Percentiles rank a stretch among this genome's conserved stretches.
These are phyloP conservation scores for Hymenoscyphus occultus DNA, from an alignment of 2,329 filamentous ascomycete species.

Conservation along the genomic window DNA sequence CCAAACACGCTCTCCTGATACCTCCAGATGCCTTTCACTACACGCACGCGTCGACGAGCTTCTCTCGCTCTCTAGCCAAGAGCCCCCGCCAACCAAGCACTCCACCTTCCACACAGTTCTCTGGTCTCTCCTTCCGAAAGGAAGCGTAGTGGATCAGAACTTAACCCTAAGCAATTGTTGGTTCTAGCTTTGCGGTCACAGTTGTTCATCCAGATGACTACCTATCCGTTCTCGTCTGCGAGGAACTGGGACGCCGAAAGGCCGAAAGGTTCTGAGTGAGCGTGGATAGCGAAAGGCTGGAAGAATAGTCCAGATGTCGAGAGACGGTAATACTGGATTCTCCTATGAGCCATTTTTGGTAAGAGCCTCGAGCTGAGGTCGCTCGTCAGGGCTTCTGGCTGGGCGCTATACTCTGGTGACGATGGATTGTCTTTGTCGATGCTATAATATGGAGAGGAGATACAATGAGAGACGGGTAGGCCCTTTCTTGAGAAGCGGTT, in stretches of 20 bases:
- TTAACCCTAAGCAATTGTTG: constrained; percentile 89
- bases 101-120: constrained; percentile 77
- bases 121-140: constrained; percentile 68
- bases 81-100: constrained; percentile 53
- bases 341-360: constrained; percentile 72
- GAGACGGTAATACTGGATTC: constrained; percentile 51
- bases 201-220: constrained; percentile 72
- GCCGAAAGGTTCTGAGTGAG: constrained; percentile 49
- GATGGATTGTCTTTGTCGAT: constrained; percentile 53
- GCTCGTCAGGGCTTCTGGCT: constrained; percentile 71
- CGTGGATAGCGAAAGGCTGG: constrained; percentile 46
- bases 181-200: constrained; percentile 73
- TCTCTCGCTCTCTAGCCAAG: constrained; percentile 38
- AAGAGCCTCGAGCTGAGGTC: constrained; percentile 70
- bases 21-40: constrained; percentile 14
- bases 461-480: constrained; percentile 43
- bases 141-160: constrained; percentile 74
- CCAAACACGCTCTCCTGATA: constrained; percentile 24
- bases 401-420: constrained; percentile 64
- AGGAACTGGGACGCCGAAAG: constrained; percentile 36
- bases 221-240: constrained; percentile 33
- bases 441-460: constrained; percentile 35
- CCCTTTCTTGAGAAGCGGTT: constrained; percentile 45
- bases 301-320: constrained; percentile 57
- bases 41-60: constrained; percentile 33